A percentile compares a stretch with the other conserved stretches of the same genome.
phyloP scores from a whole-genome alignment of 352 stramenopile genomes.

The Phytopythium litorale region DNA sequence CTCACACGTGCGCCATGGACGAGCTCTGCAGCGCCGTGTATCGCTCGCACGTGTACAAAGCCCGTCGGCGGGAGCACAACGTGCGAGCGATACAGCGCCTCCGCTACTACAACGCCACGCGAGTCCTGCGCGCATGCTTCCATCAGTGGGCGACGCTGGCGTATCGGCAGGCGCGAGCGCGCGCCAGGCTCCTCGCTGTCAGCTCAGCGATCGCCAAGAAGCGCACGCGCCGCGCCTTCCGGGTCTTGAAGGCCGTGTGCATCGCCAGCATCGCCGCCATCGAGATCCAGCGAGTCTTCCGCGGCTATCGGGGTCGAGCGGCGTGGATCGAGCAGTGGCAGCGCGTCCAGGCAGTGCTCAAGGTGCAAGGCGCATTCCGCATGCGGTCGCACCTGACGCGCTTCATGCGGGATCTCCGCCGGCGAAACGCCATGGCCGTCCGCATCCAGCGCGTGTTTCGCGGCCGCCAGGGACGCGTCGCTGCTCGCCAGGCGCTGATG shows the following conservation, averaged over 20 bases:
- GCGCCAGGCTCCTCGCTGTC: conserved; percentile 22
- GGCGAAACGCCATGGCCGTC: conserved; percentile 42
- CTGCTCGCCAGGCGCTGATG: conserved; percentile 30
- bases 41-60: conserved; percentile 38
- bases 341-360: conserved; percentile 45
- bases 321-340: conserved; percentile 20
- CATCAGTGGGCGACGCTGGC: conserved; percentile 28
- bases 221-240: conserved; percentile 26
- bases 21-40: conserved; percentile 54
- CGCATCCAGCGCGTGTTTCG: conserved; percentile 62
- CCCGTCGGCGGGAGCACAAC: conserved; percentile 46
- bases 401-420: conserved; percentile 36
- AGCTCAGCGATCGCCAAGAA: conserved; percentile 20
- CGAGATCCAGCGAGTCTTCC: conserved; percentile 61
- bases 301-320: conserved; percentile 37
- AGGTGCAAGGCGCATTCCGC: conserved; percentile 61
- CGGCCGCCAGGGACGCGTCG: conserved; percentile 43
- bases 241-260: conserved; percentile 29
- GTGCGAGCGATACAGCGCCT: conserved; percentile 45
- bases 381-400: conserved; percentile 56
- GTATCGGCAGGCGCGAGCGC: conserved; percentile 26
- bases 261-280: conserved; percentile 49
- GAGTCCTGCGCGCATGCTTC: conserved; percentile 35
- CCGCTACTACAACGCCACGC: conserved; percentile 45
- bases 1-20: conserved; percentile 48